Evolutionary conservation across 73 alveolate genomes (phyloP), one percentile per base, ranked within the genome.

Genomic region (Tetrahymena malaccensis): DNA sequence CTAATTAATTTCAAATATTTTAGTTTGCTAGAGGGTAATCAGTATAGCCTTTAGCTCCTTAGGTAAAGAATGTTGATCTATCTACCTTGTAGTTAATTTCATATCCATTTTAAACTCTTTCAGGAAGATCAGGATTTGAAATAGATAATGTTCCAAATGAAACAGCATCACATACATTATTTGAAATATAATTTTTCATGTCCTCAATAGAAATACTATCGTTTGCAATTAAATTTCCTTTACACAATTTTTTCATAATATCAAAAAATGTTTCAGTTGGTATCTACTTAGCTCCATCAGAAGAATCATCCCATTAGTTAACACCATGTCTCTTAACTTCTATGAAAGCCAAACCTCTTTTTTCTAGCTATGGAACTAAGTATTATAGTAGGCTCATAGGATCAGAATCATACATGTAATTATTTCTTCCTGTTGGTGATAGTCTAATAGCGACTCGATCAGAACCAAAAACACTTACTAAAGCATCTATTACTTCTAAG

Each of bases 401-500:
- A 94, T 96, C 97, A 43, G 97, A 43, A 70, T 96, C 98, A 56
- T 43, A 50, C 94, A 95, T 44, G 38, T 95, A 96, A 83, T 96
- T 94, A 34, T 58, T 95, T 83, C 94, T 85, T 34, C 96, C 95
- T 9, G 94, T 84, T 4, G 97, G 97, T 43, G 97, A 95, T 11
- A 95, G 40, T 83, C 94, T 95, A n/a, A 95, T 95, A 19, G 95
- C 97, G 13, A 95, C 97, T 93, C 95, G 89, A 43, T 50, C 95
- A 33, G 33, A 56, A 38, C 97, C 97, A 34, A 40, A 96, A 94
- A 94, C 98, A 85, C 85, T 97, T 56, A 97, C 94, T 10, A 97
- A 95, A 94, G 94, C 95, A 93, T 97, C 98, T 35, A 97, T 57
- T 34, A 95, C 97, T 95, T 97, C 96, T 55, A 97, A 85, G 17